These are phyloP conservation scores for Chlamydomonas incerta DNA, from an alignment of 139 green algal species.

Conservation along the genomic window DNA sequence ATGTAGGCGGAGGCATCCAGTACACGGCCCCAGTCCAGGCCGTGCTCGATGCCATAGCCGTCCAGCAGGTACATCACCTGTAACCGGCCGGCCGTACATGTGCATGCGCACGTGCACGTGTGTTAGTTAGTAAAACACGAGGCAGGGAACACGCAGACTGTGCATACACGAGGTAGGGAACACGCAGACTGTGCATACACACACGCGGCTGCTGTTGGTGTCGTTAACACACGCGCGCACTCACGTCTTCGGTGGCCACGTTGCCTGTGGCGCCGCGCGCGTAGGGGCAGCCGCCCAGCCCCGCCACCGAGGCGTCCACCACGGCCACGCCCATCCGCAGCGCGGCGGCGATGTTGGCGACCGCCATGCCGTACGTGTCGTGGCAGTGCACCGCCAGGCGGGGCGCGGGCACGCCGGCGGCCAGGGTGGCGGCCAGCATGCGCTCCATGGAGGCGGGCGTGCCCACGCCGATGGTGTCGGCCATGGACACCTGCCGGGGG, in stretches of 20 bases:
- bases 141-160: too few relatives aligned
- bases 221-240: too few relatives aligned
- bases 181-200: too few relatives aligned
- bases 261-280: conserved; percentile 92
- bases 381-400: conserved; percentile 92
- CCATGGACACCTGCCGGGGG: conserved; percentile 80
- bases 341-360: conserved; percentile 90
- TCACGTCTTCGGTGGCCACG: conserved; percentile 93
- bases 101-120: too few relatives aligned
- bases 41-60: conserved; percentile 85
- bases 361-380: conserved; percentile 94
- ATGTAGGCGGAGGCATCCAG: conserved; percentile 81
- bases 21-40: conserved; percentile 81
- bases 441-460: conserved; percentile 77
- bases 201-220: too few relatives aligned
- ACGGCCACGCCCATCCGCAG: conserved; percentile 76
- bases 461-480: conserved; percentile 92
- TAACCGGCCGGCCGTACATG: too few relatives aligned
- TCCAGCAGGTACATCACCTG: conserved; percentile 90
- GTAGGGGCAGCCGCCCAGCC: conserved; percentile 94
- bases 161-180: too few relatives aligned
- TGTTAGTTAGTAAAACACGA: too few relatives aligned
- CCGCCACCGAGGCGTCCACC: conserved; percentile 83
- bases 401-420: not conserved
- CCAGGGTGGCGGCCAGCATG: conserved; percentile 68